These are phyloP conservation scores for Russula ochroleuca DNA, from an alignment of 768 basidiomycete species.

Conservation along the genomic window DNA sequence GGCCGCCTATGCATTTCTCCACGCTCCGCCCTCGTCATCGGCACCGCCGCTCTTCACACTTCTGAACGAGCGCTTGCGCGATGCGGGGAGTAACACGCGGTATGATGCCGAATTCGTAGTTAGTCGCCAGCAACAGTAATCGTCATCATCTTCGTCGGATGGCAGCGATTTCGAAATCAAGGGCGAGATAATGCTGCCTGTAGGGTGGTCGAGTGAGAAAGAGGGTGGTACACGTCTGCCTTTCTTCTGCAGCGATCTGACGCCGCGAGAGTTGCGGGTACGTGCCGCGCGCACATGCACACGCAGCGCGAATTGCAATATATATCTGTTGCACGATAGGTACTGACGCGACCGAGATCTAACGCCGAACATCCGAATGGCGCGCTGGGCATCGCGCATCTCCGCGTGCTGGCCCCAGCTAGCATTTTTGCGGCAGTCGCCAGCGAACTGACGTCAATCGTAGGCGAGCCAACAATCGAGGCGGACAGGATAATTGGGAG, in stretches of 20 bases:
- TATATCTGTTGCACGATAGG: constrained; percentile 34
- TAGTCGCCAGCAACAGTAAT: too few species aligned
- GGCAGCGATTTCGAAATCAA: too few species aligned
- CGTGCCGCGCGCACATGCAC: neutral
- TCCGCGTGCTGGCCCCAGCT: constrained; percentile 42
- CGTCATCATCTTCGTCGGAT: too few species aligned
- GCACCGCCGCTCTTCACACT: too few species aligned
- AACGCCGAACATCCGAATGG: constrained; percentile 48
- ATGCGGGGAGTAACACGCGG: too few species aligned
- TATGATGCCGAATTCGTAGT: too few species aligned
- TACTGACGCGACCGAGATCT: constrained; percentile 45
- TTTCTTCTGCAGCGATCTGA: constrained; percentile 74
- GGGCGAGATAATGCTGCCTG: too few species aligned
- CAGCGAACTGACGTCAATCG: constrained; percentile 44
- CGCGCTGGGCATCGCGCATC: constrained; percentile 46
- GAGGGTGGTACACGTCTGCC: constrained; percentile 41
- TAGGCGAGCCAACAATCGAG: constrained; percentile 41
- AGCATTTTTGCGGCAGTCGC: constrained; percentile 34
- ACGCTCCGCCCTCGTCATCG: too few species aligned
- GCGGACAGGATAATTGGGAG: neutral
- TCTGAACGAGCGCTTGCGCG: too few species aligned
- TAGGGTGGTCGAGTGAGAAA: constrained; percentile 23
- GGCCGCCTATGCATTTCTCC: too few species aligned
- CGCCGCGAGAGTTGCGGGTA: constrained; percentile 55
- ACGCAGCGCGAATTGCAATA: too few species aligned